A percentile compares a stretch with the other conserved stretches of the same genome.
phyloP scores from a whole-genome alignment of 768 basidiomycete species.

The Cystobasidiopsis lactophilus region DNA sequence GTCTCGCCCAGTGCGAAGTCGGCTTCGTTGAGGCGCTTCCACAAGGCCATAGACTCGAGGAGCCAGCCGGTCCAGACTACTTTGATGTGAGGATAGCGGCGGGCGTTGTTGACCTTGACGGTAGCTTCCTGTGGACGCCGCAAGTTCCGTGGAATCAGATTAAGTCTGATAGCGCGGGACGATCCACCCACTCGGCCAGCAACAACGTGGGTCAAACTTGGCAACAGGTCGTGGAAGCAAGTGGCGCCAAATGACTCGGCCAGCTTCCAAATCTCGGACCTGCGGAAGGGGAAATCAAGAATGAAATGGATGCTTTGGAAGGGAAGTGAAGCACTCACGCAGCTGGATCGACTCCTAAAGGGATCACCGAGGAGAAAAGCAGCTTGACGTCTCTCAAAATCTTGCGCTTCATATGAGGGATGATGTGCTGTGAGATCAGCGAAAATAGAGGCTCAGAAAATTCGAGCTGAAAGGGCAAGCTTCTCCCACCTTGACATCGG shows the following conservation, averaged over 20 bases:
- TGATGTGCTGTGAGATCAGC: constrained; percentile 41
- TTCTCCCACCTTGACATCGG: constrained; percentile 64
- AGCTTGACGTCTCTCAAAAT: constrained; percentile 61
- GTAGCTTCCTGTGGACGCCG: constrained; percentile 45
- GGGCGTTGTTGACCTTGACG: constrained; percentile 68
- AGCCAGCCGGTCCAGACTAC: constrained; percentile 84
- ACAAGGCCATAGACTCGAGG: constrained; percentile 66
- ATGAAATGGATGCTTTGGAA: background rate
- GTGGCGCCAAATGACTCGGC: constrained; percentile 73
- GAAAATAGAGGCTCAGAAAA: background rate
- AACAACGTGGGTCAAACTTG: constrained; percentile 65
- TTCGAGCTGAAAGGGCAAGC: constrained; percentile 17
- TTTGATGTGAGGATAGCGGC: constrained; percentile 49
- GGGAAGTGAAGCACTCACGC: constrained; percentile 27
- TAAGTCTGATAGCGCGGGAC: constrained; percentile 7
- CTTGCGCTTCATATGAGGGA: constrained; percentile 51
- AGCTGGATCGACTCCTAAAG: constrained; percentile 60
- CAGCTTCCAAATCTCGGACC: constrained; percentile 53
- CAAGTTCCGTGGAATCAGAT: no score
- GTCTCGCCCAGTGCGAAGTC: constrained; percentile 35
- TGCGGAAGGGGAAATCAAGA: constrained; percentile 2
- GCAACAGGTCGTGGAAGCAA: constrained; percentile 46
- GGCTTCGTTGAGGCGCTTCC: constrained; percentile 57
- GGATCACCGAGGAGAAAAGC: constrained; percentile 85
- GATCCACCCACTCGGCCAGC: constrained; percentile 48